Evolutionary conservation across 768 basidiomycete genomes (phyloP).

Genomic region (Chalciporus sphaerocephalus): DNA sequence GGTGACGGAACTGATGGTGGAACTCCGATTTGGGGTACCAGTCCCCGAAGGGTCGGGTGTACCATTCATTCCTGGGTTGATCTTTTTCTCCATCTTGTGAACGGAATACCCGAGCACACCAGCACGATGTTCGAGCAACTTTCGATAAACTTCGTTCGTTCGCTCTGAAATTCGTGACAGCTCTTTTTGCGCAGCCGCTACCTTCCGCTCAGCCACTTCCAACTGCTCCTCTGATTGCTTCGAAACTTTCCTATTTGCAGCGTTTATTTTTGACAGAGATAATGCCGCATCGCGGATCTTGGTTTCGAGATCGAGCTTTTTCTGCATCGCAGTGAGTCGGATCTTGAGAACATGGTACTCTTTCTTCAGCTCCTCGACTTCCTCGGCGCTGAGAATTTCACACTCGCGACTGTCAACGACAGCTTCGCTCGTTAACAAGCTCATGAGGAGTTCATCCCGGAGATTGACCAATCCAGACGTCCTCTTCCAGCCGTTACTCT

Average conservation of each 20-base stretch:
- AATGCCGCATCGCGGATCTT: slow-evolving; percentile 85
- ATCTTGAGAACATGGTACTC: slow-evolving; percentile 70
- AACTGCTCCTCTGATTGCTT: slow-evolving; percentile 70
- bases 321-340: slow-evolving; percentile 60
- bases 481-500: slow-evolving; percentile 40
- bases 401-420: slow-evolving; percentile 85
- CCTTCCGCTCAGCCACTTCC: slow-evolving; percentile 66
- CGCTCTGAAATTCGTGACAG: slow-evolving; percentile 64
- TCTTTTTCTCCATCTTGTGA: slow-evolving; percentile 59
- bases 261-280: slow-evolving; percentile 67
- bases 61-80: slow-evolving; percentile 28
- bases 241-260: slow-evolving; percentile 49
- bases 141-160: slow-evolving; percentile 55
- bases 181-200: slow-evolving; percentile 67
- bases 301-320: slow-evolving; percentile 75
- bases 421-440: slow-evolving; percentile 89
- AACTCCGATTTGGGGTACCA: slow-evolving; percentile 48
- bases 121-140: slow-evolving; percentile 76
- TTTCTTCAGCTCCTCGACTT: slow-evolving; percentile 69
- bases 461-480: slow-evolving; percentile 47
- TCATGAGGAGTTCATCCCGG: slow-evolving; percentile 82
- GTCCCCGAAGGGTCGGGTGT: slow-evolving; percentile 43
- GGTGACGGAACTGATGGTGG: slow-evolving; percentile 48
- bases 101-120: slow-evolving; percentile 74
- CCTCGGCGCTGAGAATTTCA: slow-evolving; percentile 69